Evolutionary conservation across 306 rosid species (phyloP).

Genomic region (Cotoneaster glaucophyllus): DNA sequence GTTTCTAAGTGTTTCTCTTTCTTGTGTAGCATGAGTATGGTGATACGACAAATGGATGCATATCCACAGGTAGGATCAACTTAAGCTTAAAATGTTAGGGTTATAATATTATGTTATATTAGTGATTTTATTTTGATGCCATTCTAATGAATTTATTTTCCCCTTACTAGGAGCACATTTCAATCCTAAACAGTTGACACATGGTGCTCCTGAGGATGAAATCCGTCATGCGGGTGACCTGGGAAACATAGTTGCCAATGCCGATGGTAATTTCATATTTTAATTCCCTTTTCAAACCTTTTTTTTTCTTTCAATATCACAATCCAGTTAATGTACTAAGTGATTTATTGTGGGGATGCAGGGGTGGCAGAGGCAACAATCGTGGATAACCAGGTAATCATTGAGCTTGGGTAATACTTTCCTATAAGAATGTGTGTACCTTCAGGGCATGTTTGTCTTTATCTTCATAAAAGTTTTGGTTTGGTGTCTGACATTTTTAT

Average conservation of each 20-base stretch:
- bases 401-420: not conserved
- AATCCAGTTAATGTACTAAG: not conserved
- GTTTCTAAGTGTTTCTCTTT: constrained; percentile 6
- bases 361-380: constrained; percentile 75
- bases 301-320: too few species aligned
- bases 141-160: not conserved
- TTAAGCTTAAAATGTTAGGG: not conserved
- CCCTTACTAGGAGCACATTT: constrained; percentile 68
- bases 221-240: constrained; percentile 99
- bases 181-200: constrained; percentile 62
- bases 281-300: not conserved
- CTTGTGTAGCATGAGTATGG: constrained; percentile 79
- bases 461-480: not conserved
- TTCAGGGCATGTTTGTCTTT: not conserved
- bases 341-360: constrained; percentile 21
- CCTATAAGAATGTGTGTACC: not conserved
- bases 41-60: constrained; percentile 97
- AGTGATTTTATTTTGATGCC: constrained; percentile 10
- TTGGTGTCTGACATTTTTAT: not conserved
- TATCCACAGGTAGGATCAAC: constrained; percentile 63
- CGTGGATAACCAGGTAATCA: constrained; percentile 63
- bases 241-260: constrained; percentile 92
- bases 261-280: constrained; percentile 40
- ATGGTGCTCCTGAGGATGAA: constrained; percentile 92
- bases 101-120: not conserved